Base-by-base conservation (phyloP, 2,329 filamentous ascomycete genomes). In the Proliferodiscus dingleyae region DNA sequence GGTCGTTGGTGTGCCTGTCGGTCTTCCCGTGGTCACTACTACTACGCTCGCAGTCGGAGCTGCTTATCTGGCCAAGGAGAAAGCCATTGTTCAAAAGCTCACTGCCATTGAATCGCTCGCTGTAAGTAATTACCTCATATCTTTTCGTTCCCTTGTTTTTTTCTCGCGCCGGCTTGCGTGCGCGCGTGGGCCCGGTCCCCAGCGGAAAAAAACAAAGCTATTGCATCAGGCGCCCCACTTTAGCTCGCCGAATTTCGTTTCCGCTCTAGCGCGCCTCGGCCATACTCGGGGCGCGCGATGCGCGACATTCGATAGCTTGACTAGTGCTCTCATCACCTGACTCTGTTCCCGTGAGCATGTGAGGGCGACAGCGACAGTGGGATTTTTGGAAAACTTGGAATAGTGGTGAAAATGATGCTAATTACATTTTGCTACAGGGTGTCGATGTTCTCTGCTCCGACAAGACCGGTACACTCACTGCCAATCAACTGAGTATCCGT, bases 381-480 rank as follows among this genome's bases (percentile, higher is more conserved):
- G n/a, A n/a, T n/a, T n/a, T n/a, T n/a, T n/a, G n/a, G 5, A 5
- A 13, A 30, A 30, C 11, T 13, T 30, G 28, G 28, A 30, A 34
- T 15, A 34, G 8, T 34, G n/a, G 8, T 34, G 30, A 16, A 34
- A 16, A 37, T 37, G 8, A 11, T 21, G 43, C 53, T 55, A 53
- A 55, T 39, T 15, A 11, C 13, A 43, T 6, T 16, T 38, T 9
- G 24, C 29, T 45, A 18, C 28, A 57, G 54, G 80, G 83, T 78
- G 84, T 87, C 54, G 83, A 88, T 61, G 80, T 88, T 59, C 80
- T 88, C 55, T 89, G 85, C 74, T 88, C 85, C 60, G 85, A 89
- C 71, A 88, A 89, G 78, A 88, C 85, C 37, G 85, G 85, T 72
- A 89, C 85, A 26, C 74, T 88, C 58, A 85, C 82, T 47, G 81